phyloP scores from a whole-genome alignment of 2,329 filamentous ascomycete species.

The Phyllosticta paracitricarpa region DNA sequence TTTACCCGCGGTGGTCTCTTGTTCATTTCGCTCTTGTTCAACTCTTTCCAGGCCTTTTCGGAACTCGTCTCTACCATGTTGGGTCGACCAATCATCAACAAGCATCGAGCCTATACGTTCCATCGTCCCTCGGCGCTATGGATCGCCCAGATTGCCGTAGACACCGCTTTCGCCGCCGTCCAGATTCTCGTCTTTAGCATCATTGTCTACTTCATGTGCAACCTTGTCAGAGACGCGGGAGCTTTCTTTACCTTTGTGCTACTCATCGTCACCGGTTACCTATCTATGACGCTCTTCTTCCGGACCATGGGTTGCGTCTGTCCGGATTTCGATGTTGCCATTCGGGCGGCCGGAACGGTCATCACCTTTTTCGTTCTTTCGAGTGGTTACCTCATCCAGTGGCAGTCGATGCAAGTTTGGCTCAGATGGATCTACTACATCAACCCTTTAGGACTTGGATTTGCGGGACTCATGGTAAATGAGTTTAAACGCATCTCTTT shows the following conservation, averaged over 20 bases:
- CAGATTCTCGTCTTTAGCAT: conserved; percentile 59
- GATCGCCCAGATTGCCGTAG: conserved; percentile 74
- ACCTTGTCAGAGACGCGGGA: conserved; percentile 62
- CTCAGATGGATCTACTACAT: conserved; percentile 72
- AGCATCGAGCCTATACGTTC: conserved; percentile 75
- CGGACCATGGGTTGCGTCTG: conserved; percentile 66
- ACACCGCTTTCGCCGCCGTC: conserved; percentile 59
- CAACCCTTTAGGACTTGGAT: conserved; percentile 64
- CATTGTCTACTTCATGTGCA: conserved; percentile 77
- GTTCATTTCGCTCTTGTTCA: conserved; percentile 73
- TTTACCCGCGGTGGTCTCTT: conserved; percentile 75
- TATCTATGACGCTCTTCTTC: conserved; percentile 83
- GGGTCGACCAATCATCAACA: conserved; percentile 68
- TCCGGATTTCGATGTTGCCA: conserved; percentile 75
- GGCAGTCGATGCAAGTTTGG: conserved; percentile 64
- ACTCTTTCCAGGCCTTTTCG: conserved; percentile 76
- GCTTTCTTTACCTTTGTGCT: conserved; percentile 81
- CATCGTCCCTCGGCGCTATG: conserved; percentile 73
- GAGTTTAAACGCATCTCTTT: conserved; percentile 65
- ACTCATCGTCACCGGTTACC: conserved; percentile 60
- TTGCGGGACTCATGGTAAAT: conserved; percentile 75
- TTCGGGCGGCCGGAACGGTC: conserved; percentile 66
- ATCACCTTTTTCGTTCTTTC: conserved; percentile 77
- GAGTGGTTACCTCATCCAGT: conserved; percentile 76
- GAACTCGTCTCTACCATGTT: conserved; percentile 68